Percentiles rank a stretch among this genome's conserved stretches.
Evolutionary conservation across 2,329 filamentous ascomycete species (phyloP).

Genomic region (Lasiodiplodia sp.): DNA sequence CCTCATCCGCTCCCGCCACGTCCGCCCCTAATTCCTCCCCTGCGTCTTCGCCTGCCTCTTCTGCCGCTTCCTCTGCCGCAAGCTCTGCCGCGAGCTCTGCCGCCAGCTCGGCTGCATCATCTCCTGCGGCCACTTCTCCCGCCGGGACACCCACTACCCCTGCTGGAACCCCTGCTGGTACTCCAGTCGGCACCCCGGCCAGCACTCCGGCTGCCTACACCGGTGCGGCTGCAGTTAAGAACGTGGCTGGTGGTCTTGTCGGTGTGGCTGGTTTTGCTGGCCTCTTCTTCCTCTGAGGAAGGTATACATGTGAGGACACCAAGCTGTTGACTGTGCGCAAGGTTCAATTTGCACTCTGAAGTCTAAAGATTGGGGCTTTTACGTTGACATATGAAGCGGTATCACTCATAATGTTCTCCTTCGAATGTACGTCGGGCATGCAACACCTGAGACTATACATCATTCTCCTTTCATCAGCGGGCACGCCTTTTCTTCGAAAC

Average conservation of each 20-base stretch:
- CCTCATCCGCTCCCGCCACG: background rate
- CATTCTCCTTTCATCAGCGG: background rate
- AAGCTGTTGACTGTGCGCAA: background rate
- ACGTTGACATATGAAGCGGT: background rate
- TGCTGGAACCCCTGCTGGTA: constrained; percentile 1
- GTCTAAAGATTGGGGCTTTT: background rate
- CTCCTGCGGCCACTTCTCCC: background rate
- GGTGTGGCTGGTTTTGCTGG: constrained; percentile 40
- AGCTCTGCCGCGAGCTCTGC: background rate
- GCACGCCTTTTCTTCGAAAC: background rate
- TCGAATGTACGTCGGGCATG: background rate
- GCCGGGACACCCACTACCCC: background rate
- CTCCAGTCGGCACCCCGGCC: constrained; percentile 30
- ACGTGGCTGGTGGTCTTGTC: constrained; percentile 37
- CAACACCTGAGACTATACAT: background rate
- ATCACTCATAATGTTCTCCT: background rate
- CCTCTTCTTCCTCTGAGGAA: constrained; percentile 9
- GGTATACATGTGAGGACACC: background rate
- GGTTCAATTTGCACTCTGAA: background rate
- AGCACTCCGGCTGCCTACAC: constrained; percentile 37
- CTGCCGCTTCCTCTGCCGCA: background rate
- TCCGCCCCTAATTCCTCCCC: background rate
- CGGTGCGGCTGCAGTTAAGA: constrained; percentile 38
- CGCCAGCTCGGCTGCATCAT: background rate
- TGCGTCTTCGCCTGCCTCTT: background rate